Evolutionary conservation across 192 early-diverging fungal genomes (phyloP).

Genomic region (Coemansia sp.): DNA sequence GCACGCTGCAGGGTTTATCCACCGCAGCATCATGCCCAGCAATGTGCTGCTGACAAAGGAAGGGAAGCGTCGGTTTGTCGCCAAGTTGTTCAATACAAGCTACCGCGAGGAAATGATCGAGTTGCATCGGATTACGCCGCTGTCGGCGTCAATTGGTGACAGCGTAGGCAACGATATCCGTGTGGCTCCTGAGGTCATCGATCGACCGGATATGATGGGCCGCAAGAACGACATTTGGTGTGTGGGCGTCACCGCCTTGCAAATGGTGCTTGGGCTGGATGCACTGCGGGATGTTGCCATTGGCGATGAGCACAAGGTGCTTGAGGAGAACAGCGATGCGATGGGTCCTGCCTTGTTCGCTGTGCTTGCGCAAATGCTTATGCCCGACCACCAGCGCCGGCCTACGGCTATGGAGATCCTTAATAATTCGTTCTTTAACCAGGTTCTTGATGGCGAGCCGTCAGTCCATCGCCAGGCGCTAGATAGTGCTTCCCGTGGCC

Average conservation of each 20-base stretch:
- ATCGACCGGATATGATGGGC: constrained; percentile 61
- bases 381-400: constrained; percentile 66
- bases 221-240: constrained; percentile 79
- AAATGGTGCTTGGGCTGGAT: constrained; percentile 71
- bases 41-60: constrained; percentile 42
- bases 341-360: constrained; percentile 55
- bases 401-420: constrained; percentile 74
- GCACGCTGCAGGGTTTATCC: constrained; percentile 66
- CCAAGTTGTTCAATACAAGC: constrained; percentile 65
- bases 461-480: constrained; percentile 52
- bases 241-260: constrained; percentile 62
- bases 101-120: constrained; percentile 63
- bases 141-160: constrained; percentile 33
- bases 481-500: constrained; percentile 28
- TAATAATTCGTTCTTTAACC: constrained; percentile 66
- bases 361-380: constrained; percentile 62
- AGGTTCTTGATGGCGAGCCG: constrained; percentile 46
- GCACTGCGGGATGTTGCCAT: constrained; percentile 51
- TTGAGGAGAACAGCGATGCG: constrained; percentile 47
- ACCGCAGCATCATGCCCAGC: constrained; percentile 53
- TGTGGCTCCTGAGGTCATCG: constrained; percentile 63
- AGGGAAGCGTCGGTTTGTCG: constrained; percentile 26
- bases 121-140: constrained; percentile 46
- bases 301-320: constrained; percentile 54
- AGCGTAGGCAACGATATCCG: constrained; percentile 41